Base-by-base conservation (phyloP, 2,329 filamentous ascomycete species). In the Trichoderma lentiforme region DNA sequence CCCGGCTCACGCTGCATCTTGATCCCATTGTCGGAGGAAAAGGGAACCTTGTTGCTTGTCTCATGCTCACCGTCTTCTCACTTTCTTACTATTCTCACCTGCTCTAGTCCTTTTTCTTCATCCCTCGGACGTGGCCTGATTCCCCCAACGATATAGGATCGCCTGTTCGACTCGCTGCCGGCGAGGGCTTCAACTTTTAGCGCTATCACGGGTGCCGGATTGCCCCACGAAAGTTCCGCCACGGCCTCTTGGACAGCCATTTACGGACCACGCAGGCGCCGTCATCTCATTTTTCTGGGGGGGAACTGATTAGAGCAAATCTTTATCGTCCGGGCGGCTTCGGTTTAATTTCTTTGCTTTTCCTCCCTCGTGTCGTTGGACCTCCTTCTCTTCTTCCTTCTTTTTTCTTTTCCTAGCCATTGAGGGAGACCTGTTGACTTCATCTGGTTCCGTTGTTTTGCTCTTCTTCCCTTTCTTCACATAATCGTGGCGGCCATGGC, bases 401-500 rank as follows among this genome's bases (percentile, higher is more conserved):
- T 58, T 58, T 51, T 53, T 43, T 28, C 58, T 56, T 28, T 57
- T 39, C 24, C 43, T 36, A 68, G 28, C 47, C 53, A 53, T 43
- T 18, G 47, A 71, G 60, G 34, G 58, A 71, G 26, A 15, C 34
- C 47, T 56, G 43, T 70, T 18, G 36, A 36, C 21, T 53, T 56
- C 15, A 30, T 30, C 14, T 14, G 30, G 60, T 32, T 15, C 30
- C 15, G 9, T 21, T 32, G 43, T 28, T 34, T 32, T 43, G 53
- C 36, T 62, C 32, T 53, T 53, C 9, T n/a, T 26, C 30, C 15
- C 28, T 12, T 51, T 34, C 56, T 51, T 32, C 28, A 26, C 30
- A 56, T 7, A 5, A 34, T 66, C 14, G 28, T 36, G 71, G 62
- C 43, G 15, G 64, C 73, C 71, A 79, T 79, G 78, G 77, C 77